These are phyloP conservation scores for Colletotrichum cuscutae DNA, from an alignment of 2,329 filamentous ascomycete species.

Conservation along the genomic window DNA sequence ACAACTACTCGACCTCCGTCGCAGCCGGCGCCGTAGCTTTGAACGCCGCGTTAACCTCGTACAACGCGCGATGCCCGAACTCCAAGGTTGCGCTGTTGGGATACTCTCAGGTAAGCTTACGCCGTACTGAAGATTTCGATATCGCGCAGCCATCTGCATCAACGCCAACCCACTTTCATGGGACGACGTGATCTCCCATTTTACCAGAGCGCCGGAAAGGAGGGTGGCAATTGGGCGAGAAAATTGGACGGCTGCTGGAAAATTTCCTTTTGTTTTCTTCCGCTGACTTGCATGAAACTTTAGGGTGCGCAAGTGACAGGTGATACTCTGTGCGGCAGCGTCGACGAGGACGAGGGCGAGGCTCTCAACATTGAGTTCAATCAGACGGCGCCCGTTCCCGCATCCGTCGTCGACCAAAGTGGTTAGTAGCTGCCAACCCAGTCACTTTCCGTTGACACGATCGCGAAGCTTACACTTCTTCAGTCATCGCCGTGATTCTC, in stretches of 20 bases:
- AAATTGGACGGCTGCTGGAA: background rate
- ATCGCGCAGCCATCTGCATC: background rate
- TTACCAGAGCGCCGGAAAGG: background rate
- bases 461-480: constrained; percentile 21
- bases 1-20: constrained; percentile 48
- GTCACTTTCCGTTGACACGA: background rate
- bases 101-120: constrained; percentile 50
- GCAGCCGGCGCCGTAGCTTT: constrained; percentile 44
- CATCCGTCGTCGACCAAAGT: constrained; percentile 44
- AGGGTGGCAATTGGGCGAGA: background rate
- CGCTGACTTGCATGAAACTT: constrained; percentile 17
- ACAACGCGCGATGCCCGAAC: constrained; percentile 48
- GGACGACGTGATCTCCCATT: background rate
- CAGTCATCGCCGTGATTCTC: constrained; percentile 52
- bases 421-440: constrained; percentile 40
- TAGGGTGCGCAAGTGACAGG: constrained; percentile 51
- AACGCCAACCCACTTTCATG: background rate
- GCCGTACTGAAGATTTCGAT: background rate
- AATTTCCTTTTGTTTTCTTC: background rate
- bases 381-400: constrained; percentile 39
- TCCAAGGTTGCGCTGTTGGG: constrained; percentile 53
- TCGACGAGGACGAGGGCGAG: constrained; percentile 37
- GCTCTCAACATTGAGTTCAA: constrained; percentile 31
- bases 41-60: constrained; percentile 43
- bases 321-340: constrained; percentile 50